Percentiles rank a stretch among this genome's conserved stretches.
Evolutionary conservation across 2,329 filamentous ascomycete species (phyloP).

Genomic region (Diaporthe helianthi): DNA sequence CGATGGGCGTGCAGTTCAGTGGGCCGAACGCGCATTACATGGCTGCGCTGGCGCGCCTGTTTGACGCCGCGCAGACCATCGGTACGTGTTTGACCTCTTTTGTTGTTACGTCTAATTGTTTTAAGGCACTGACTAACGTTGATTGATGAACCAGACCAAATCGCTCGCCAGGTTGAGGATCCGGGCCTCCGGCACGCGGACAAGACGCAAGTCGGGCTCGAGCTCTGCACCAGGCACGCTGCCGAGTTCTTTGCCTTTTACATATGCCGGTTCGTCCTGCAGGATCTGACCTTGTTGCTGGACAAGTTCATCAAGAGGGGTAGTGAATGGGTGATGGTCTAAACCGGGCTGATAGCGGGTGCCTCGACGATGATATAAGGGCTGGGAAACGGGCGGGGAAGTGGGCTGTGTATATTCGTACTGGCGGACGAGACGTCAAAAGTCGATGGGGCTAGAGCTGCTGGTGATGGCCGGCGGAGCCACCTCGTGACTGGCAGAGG

Average conservation of each 20-base stretch:
- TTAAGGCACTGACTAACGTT: background rate
- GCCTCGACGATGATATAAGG: background rate
- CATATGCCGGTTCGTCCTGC: constrained; percentile 91
- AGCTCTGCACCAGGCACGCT: constrained; percentile 90
- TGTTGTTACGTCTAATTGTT: background rate
- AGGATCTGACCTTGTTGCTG: constrained; percentile 82
- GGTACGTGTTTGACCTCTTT: constrained; percentile 65
- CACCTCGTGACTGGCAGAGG: background rate
- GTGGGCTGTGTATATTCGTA: background rate
- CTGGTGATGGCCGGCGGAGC: background rate
- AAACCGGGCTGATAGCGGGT: constrained; percentile 4
- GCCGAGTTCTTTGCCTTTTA: constrained; percentile 99
- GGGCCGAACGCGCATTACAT: constrained; percentile 93
- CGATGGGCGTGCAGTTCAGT: constrained; percentile 72
- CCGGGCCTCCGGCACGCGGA: constrained; percentile 90
- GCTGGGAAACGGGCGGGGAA: too few relatives aligned
- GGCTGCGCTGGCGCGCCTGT: constrained; percentile 85
- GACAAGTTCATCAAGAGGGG: constrained; percentile 98
- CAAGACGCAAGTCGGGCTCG: constrained; percentile 92
- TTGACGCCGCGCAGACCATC: constrained; percentile 90
- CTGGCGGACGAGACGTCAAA: background rate
- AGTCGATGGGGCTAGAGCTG: background rate
- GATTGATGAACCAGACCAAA: constrained; percentile 71
- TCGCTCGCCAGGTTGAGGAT: constrained; percentile 94
- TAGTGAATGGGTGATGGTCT: constrained; percentile 82